Evolutionary conservation across 192 early-diverging fungal genomes (phyloP), one percentile per base, ranked within the genome.

Genomic region (Cladochytrium replicatum): DNA sequence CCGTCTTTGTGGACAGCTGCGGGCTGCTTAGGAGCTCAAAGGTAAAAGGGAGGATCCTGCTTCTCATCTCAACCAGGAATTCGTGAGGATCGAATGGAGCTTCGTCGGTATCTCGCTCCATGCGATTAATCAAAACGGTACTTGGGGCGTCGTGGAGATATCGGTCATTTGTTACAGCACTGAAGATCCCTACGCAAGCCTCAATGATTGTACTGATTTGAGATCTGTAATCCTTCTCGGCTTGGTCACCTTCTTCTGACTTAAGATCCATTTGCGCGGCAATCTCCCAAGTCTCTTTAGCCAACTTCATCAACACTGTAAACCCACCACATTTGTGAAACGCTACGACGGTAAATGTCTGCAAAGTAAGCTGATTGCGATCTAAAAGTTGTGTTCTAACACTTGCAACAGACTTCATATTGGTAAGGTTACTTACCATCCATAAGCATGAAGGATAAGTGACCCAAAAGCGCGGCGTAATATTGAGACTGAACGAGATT

Each of bases 131-230:
- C 0, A 53, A 31, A 11, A 60, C 39, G 6, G 85, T 85, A 42
- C 76, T 74, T 4, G 87, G 75, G 11, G 87, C 87, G 40, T 90
- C 86, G 11, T 71, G 67, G 21, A 93, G 56, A 5, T 85, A 63
- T 42, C 86, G 84, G 38, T 71, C 68, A 17, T 89, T 88, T 11
- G 72, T 53, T 32, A 88, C 50, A 27, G 75, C 77, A 46, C 81
- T 74, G 23, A 97, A 59, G 2, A 89, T 69, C 25, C 66, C 66
- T 8, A 87, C 49, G 11, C 69, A 50, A 5, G 67, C 53, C 51
- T 88, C 80, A 6, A 85, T 58, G 11, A 71, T 58, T 25, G 46
- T 57, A 23, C 78, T 44, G 9, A 75, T 52, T 15, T 64, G 54
- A 11, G 44, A 29, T 27, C 75, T 42, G 27, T 51, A 23, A 19